Evolutionary conservation across 139 green algal species (phyloP), one percentile per base, ranked within the genome.

Genomic region (Parachlorella kessleri): DNA sequence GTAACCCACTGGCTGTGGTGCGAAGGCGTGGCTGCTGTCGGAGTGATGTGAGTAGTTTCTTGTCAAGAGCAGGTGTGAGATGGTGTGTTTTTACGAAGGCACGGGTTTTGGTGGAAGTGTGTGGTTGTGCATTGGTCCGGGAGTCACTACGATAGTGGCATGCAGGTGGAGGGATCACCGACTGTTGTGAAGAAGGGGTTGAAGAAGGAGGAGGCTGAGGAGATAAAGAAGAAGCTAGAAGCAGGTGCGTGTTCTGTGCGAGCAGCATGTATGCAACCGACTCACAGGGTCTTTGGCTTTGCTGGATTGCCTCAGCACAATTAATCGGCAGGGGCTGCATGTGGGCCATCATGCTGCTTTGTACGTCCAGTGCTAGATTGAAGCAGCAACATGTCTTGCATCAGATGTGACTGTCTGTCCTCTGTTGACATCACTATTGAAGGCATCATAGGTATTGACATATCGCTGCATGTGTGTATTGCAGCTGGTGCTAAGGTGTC

Each of bases 141-240:
- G n/a, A n/a, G n/a, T n/a, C n/a, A n/a, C n/a, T n/a, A 30, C n/a
- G n/a, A 41, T 21, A 30, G 21, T 36, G 18, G n/a, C 35, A 7
- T 66, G 33, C 89, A 96, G 93, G 94, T 99, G 23, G 97, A 99
- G 88, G 95, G 95, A 48, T 84, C 95, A 14, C 97, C 97, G 4
- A 80, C 86, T 2, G 85, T 98, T 1, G 78, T 99, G 26, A 99
- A 98, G 88, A 81, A 87, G 24, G 91, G 87, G 10, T 53, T 99
- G 28, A 93, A 88, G 48, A 99, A 99, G 88, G 97, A 93, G 64
- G 95, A 99, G 35, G 97, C 97, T 4, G 97, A 99, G 79, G 90
- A 89, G 41, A 85, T 99, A 38, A 90, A 96, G 76, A 93, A 94
- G 69, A 96, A 97, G 86, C 82, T 99, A 37, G 91, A 97, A 80